These are phyloP conservation scores for Pseudonitzschia delicatissima DNA, from an alignment of 108 stramenopile species.

Conservation along the genomic window DNA sequence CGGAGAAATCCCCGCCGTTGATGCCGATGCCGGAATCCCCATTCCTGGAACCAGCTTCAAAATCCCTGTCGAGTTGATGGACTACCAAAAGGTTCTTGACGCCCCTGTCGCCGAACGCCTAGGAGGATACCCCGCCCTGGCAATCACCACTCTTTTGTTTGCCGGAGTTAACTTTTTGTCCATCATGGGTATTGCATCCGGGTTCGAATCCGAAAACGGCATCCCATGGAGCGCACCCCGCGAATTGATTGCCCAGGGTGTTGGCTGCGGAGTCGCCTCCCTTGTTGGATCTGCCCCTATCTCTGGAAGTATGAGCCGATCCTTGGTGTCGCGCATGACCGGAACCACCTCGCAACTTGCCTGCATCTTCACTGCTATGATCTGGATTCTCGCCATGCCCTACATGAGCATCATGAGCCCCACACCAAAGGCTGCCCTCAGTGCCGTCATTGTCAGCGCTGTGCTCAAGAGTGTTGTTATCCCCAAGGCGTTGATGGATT, in stretches of 20 bases:
- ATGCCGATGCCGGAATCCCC: constrained; percentile 60
- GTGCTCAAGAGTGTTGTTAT: constrained; percentile 57
- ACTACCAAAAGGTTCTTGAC: constrained; percentile 45
- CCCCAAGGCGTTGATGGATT: constrained; percentile 63
- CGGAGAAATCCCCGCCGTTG: constrained; percentile 70
- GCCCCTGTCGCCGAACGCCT: constrained; percentile 64
- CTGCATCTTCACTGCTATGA: constrained; percentile 64
- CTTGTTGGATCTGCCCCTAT: constrained; percentile 75
- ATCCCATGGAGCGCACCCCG: constrained; percentile 74
- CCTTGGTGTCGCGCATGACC: constrained; percentile 74
- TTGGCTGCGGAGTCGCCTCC: constrained; percentile 64
- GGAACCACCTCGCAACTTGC: constrained; percentile 71
- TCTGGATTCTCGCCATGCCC: constrained; percentile 77
- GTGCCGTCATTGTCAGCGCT: constrained; percentile 80
- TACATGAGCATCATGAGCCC: constrained; percentile 80
- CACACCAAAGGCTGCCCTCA: constrained; percentile 72
- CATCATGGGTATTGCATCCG: constrained; percentile 75
- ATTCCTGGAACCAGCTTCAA: constrained; percentile 23
- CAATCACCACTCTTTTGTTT: constrained; percentile 55
- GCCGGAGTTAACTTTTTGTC: constrained; percentile 80
- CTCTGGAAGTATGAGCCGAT: constrained; percentile 70
- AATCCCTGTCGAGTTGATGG: constrained; percentile 64
- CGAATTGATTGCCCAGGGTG: constrained; percentile 78
- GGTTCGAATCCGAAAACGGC: constrained; percentile 73
- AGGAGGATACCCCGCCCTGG: constrained; percentile 51